Conservation (phyloP, 148 eudicot species). For the Chenopodium quinoa region DNA sequence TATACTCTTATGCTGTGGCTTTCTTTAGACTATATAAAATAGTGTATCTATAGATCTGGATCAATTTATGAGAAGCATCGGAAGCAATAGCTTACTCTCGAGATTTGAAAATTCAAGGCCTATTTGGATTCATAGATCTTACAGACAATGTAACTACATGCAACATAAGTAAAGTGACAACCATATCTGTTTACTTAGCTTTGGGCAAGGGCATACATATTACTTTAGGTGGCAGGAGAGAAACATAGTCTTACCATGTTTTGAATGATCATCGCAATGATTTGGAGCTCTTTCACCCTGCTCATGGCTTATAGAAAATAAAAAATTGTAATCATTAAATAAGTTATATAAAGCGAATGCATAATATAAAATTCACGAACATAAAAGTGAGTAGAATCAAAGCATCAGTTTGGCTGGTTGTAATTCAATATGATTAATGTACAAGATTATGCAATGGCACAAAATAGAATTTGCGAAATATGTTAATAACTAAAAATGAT, state of each 20-base stretch:
- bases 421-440: too few relatives aligned
- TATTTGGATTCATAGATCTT: too few relatives aligned
- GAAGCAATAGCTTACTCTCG: background rate
- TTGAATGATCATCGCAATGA: background rate
- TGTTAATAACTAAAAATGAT: too few relatives aligned
- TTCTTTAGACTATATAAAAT: conserved; percentile 18
- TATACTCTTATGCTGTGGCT: background rate
- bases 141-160: background rate
- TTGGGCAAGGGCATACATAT: background rate
- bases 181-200: background rate
- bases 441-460: too few relatives aligned
- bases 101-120: too few relatives aligned
- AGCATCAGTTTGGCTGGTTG: too few relatives aligned
- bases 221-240: background rate
- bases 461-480: too few relatives aligned
- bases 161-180: background rate
- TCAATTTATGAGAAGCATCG: background rate
- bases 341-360: background rate
- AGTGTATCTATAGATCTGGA: background rate
- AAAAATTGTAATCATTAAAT: background rate
- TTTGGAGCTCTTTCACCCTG: conserved; percentile 2
- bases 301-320: background rate
- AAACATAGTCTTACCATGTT: conserved; percentile 1
- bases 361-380: too few relatives aligned
- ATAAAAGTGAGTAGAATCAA: too few relatives aligned